These are phyloP conservation scores for Artomyces pyxidatus DNA, from an alignment of 768 basidiomycete genomes.

Conservation along the genomic window DNA sequence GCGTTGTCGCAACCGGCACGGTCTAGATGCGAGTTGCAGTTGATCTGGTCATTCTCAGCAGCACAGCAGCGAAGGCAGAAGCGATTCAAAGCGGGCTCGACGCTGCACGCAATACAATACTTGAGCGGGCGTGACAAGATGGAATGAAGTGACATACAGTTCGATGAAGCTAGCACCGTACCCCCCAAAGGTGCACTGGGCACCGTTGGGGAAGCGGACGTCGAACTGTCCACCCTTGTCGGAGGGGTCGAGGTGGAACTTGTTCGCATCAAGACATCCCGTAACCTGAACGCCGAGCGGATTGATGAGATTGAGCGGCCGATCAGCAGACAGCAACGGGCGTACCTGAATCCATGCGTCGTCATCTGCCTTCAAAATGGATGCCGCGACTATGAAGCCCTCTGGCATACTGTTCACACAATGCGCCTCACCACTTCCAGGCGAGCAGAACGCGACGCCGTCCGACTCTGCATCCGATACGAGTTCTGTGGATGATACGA, in stretches of 20 bases:
- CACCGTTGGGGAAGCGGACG: constrained; percentile 43
- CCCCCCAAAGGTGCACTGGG: constrained; percentile 43
- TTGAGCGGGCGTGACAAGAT: neutral
- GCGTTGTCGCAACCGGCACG: constrained; percentile 33
- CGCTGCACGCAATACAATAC: constrained; percentile 20
- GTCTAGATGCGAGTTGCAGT: constrained; percentile 46
- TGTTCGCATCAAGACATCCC: constrained; percentile 29
- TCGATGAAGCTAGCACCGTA: constrained; percentile 45
- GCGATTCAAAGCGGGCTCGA: constrained; percentile 37
- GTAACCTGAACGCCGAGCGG: constrained; percentile 24
- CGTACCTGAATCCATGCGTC: constrained; percentile 34
- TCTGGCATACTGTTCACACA: constrained; percentile 25
- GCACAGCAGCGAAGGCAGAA: constrained; percentile 45
- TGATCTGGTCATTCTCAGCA: constrained; percentile 31
- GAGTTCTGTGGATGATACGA: constrained; percentile 21
- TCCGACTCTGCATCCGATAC: constrained; percentile 33
- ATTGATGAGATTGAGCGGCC: neutral
- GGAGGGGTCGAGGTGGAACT: constrained; percentile 21
- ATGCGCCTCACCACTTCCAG: constrained; percentile 16
- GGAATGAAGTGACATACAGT: constrained; percentile 27
- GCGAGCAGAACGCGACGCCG: constrained; percentile 29
- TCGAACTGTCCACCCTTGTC: constrained; percentile 46
- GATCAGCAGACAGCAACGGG: neutral
- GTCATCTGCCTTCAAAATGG: constrained; percentile 26
- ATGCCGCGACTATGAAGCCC: constrained; percentile 32